A percentile compares a stretch with the other conserved stretches of the same genome.
Conservation (phyloP, 345 rosid genomes). For the Schrenkiella parvula region DNA sequence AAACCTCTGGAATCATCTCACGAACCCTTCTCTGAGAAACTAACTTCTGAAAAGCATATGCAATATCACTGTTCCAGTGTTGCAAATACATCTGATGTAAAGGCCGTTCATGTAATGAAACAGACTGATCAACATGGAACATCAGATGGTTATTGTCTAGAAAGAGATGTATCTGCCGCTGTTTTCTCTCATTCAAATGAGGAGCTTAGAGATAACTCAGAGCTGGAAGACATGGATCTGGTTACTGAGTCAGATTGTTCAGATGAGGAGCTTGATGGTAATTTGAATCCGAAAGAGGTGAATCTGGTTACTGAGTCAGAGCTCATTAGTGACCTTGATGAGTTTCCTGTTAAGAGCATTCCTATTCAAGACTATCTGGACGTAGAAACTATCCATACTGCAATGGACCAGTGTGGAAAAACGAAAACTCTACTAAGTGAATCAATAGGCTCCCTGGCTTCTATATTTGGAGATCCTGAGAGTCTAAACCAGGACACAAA, state of each 20-base stretch:
- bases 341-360: constrained; percentile 23
- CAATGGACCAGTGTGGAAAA: constrained; percentile 11
- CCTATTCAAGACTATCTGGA: constrained; percentile 24
- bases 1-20: constrained; percentile 23
- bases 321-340: constrained; percentile 16
- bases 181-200: constrained; percentile 11
- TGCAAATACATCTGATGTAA: constrained; percentile 16
- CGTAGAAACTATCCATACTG: constrained; percentile 16
- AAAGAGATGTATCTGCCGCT: constrained; percentile 19
- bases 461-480: constrained; percentile 2
- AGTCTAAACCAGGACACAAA: constrained; percentile 13
- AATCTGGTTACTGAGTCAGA: constrained; percentile 24
- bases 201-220: constrained; percentile 25
- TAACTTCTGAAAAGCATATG: constrained; percentile 11
- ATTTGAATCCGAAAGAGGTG: constrained; percentile 27
- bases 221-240: constrained; percentile 32
- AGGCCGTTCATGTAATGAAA: constrained; percentile 17
- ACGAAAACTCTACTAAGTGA: constrained; percentile 10
- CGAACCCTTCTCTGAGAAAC: constrained; percentile 11
- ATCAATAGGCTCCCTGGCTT: constrained; percentile 12
- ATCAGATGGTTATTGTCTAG: constrained; percentile 21
- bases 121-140: constrained; percentile 22
- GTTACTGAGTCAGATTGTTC: constrained; percentile 32
- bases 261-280: constrained; percentile 28
- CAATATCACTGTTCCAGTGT: constrained; percentile 16